These are phyloP conservation scores for Madurella mycetomatis DNA, from an alignment of 2,329 filamentous ascomycete genomes.

Conservation along the genomic window DNA sequence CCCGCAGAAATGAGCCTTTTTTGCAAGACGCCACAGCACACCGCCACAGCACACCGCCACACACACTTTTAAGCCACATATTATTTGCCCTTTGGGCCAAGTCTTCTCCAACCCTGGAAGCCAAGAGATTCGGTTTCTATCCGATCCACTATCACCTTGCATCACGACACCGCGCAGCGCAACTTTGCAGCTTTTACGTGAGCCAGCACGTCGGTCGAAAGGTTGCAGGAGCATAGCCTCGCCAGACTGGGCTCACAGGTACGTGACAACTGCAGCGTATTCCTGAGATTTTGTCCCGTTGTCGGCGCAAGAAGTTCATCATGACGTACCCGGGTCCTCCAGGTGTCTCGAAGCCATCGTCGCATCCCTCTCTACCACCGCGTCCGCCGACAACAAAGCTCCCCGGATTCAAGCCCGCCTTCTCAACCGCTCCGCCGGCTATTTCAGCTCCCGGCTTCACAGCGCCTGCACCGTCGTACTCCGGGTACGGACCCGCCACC, in stretches of 20 bases:
- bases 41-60: too few species aligned
- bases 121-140: not conserved
- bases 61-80: too few species aligned
- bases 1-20: too few species aligned
- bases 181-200: slow-evolving; percentile 16
- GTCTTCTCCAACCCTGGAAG: too few species aligned
- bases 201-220: slow-evolving; percentile 26
- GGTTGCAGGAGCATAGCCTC: slow-evolving; percentile 18
- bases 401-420: slow-evolving; percentile 49
- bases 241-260: slow-evolving; percentile 45
- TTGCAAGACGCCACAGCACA: too few species aligned
- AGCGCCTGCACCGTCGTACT: slow-evolving; percentile 15
- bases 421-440: slow-evolving; percentile 35
- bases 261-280: slow-evolving; percentile 37
- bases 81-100: too few species aligned
- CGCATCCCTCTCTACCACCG: slow-evolving; percentile 66
- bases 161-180: not conserved
- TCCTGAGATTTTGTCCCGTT: slow-evolving; percentile 6
- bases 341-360: slow-evolving; percentile 55
- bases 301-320: slow-evolving; percentile 50
- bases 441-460: slow-evolving; percentile 27
- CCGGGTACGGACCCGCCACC: slow-evolving; percentile 31
- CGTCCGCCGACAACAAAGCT: slow-evolving; percentile 63
- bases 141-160: not conserved
- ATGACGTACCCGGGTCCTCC: slow-evolving; percentile 86